Evolutionary conservation across 2,329 filamentous ascomycete species (phyloP), one percentile per base, ranked within the genome.

Genomic region (Fusarium sp.): DNA sequence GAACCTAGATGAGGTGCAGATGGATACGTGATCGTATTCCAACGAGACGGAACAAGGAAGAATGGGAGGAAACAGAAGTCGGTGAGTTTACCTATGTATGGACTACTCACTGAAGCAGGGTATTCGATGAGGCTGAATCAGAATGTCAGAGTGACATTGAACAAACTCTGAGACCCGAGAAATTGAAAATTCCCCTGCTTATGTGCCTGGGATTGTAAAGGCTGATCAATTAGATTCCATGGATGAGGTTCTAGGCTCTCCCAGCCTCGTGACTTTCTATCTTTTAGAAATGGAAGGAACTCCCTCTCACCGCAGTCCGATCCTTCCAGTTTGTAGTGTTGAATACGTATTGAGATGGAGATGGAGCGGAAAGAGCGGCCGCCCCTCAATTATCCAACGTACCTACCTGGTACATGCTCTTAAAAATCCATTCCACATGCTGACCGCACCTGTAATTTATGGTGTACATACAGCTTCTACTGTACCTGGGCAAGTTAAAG

Each of bases 231-330:
- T 28, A 19, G 21, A n/a, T n/a, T 48, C 25, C 42, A 26, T 34
- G n/a, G 14, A 16, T 21, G 31, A 25, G 21, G 14, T 39, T 64
- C 55, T 39, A n/a, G 39, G 16, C 18, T 12, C 26, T 28, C 67
- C 67, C 64, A 71, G 49, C 69, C 69, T 21, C 69, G 56, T 53
- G 51, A 69, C 62, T 63, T 70, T 71, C 28, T n/a, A 30, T 46
- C n/a, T 16, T 53, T 16, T 50, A 21, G 37, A 21, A 28, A 41
- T 37, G 25, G 23, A 18, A 19, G 57, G 43, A 34, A 30, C n/a
- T 57, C 48, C 44, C 44, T 45, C 39, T 44, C 50, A 21, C 45
- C 25, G 45, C 45, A 69, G 67, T 62, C 52, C 58, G 60, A 62
- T 57, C 62, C 55, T 58, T 37, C 18, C 34, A 37, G n/a, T 37